Evolutionary conservation across 2,329 filamentous ascomycete species (phyloP).

Genomic region (Venturia carpophila): DNA sequence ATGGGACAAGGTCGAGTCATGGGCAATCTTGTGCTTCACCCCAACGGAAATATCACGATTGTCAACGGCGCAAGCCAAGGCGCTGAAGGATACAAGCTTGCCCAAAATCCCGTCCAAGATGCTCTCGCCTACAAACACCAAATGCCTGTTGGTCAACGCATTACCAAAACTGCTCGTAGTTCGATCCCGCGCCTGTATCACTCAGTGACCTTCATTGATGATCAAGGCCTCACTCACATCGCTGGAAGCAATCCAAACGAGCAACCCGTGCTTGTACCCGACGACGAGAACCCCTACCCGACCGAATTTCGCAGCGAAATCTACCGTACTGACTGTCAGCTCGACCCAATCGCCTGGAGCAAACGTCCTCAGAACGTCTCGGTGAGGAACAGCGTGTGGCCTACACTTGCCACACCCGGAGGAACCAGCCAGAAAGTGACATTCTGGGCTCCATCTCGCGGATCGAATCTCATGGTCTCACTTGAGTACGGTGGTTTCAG

Average conservation of each 20-base stretch:
- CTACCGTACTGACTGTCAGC: constrained; percentile 2
- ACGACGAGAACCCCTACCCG: constrained; percentile 41
- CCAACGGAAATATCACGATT: constrained; percentile 56
- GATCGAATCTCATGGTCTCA: constrained; percentile 41
- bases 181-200: constrained; percentile 49
- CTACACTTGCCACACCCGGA: constrained; percentile 1
- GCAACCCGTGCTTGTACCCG: constrained; percentile 44
- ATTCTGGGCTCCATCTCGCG: constrained; percentile 39
- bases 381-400: neutral
- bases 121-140: constrained; percentile 51
- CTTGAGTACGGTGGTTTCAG: constrained; percentile 55
- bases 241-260: constrained; percentile 55
- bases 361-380: constrained; percentile 1
- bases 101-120: constrained; percentile 45
- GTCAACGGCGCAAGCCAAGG: constrained; percentile 52
- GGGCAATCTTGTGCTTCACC: constrained; percentile 52
- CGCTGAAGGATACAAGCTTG: constrained; percentile 53
- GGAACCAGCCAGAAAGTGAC: constrained; percentile 27
- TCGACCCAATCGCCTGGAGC: neutral
- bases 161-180: constrained; percentile 38
- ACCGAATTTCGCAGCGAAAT: constrained; percentile 57
- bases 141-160: constrained; percentile 45
- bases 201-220: constrained; percentile 50
- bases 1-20: constrained; percentile 54
- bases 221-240: constrained; percentile 53